Percentiles rank a stretch among this genome's conserved stretches.
Evolutionary conservation across 495 filamentous ascomycete species (phyloP).

Genomic region (Penicillium verhagenii): DNA sequence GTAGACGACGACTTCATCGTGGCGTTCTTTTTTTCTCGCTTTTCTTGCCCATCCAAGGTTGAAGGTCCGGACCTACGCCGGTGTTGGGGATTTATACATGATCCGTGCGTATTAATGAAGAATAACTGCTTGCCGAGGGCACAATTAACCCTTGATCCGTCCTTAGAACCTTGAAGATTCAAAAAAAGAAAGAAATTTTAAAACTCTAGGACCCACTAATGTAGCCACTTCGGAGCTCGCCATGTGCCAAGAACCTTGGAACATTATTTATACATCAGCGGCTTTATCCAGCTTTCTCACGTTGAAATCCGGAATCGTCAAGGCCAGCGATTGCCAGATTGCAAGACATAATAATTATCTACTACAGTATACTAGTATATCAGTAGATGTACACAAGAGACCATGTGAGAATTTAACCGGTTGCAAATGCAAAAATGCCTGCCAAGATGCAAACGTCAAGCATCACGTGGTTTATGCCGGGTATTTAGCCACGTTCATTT

Average conservation of each 20-base stretch:
- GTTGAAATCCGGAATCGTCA: not conserved
- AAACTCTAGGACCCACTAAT: not conserved
- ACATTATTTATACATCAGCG: not conserved
- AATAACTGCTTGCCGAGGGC: not conserved
- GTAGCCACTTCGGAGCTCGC: not conserved
- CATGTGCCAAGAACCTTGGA: not conserved
- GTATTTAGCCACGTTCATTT: constrained; percentile 6
- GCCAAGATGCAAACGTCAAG: constrained; percentile 2
- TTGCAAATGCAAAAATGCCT: not conserved
- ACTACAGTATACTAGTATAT: too few relatives aligned
- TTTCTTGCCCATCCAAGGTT: constrained; percentile 1
- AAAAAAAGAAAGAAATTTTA: not conserved
- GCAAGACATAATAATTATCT: too few relatives aligned
- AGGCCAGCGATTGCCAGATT: too few relatives aligned
- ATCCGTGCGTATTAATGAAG: constrained; percentile 8
- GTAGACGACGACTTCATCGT: not conserved
- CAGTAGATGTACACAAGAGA: too few relatives aligned
- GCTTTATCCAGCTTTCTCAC: not conserved
- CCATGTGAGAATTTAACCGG: not conserved
- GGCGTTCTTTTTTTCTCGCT: not conserved
- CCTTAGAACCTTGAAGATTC: not conserved
- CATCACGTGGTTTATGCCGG: constrained; percentile 6
- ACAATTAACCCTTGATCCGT: not conserved
- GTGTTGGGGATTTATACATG: constrained; percentile 5
- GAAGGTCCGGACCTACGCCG: not conserved